Evolutionary conservation across 257 asterid genomes (phyloP).

Genomic region (Przewalskia tangutica): DNA sequence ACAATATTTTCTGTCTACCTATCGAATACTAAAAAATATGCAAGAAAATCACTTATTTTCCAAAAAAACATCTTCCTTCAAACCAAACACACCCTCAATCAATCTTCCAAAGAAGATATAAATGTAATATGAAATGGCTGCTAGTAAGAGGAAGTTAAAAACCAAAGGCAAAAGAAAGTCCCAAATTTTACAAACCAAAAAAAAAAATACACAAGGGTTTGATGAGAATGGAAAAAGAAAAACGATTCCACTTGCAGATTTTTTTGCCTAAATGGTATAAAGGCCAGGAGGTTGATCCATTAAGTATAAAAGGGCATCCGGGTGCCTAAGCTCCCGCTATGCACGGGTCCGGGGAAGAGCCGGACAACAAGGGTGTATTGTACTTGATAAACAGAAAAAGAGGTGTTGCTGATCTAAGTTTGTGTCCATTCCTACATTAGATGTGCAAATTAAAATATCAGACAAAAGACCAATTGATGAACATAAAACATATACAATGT

Average conservation of each 20-base stretch:
- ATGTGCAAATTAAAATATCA: constrained; percentile 5
- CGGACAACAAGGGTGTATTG: too few species aligned
- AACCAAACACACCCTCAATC: not conserved
- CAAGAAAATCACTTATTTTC: too few species aligned
- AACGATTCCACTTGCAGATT: not conserved
- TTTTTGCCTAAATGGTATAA: not conserved
- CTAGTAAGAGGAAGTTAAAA: not conserved
- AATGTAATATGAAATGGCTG: not conserved
- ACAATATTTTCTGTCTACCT: not conserved
- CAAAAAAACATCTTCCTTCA: too few species aligned
- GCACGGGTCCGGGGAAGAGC: too few species aligned
- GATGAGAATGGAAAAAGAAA: not conserved
- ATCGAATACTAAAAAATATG: not conserved
- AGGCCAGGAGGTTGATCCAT: not conserved
- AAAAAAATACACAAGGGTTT: not conserved
- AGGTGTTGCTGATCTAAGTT: constrained; percentile 1
- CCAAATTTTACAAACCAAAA: not conserved
- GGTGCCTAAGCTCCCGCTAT: too few species aligned
- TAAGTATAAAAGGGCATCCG: not conserved
- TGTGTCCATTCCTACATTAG: not conserved
- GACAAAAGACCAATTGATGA: constrained; percentile 78
- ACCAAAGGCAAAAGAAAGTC: not conserved
- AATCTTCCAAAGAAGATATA: not conserved
- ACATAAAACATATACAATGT: constrained; percentile 84
- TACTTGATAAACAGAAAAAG: not conserved